Percentiles rank a stretch among this genome's conserved stretches.
These are phyloP conservation scores for Rutstroemia sp. DNA, from an alignment of 2,329 filamentous ascomycete species.

Conservation along the genomic window DNA sequence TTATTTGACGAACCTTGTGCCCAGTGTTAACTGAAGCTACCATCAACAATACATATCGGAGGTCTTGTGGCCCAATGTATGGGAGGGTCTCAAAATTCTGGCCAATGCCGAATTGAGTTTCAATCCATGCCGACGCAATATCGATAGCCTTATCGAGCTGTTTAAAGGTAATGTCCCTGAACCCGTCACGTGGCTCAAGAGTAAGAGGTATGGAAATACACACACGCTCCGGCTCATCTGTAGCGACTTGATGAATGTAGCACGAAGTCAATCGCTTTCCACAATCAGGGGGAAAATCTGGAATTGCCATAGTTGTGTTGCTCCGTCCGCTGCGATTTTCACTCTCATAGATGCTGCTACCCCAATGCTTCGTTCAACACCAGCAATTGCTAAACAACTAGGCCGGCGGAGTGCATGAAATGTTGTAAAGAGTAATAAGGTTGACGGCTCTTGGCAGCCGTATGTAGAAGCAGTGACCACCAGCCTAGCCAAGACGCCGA, in stretches of 20 bases:
- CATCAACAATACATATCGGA: neutral
- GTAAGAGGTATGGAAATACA: constrained; percentile 3
- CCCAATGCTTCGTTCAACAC: no score
- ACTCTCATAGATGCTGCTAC: no score
- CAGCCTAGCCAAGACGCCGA: no score
- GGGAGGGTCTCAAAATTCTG: constrained; percentile 33
- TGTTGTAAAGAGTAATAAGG: no score
- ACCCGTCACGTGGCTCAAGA: constrained; percentile 4
- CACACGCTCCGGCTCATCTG: neutral
- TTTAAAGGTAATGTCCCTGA: constrained; percentile 9
- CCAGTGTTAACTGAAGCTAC: constrained; percentile 6
- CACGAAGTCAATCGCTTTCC: neutral
- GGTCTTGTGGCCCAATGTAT: constrained; percentile 32
- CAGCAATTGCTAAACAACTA: no score
- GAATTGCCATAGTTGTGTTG: no score
- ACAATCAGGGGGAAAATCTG: neutral
- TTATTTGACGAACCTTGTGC: neutral
- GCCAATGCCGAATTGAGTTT: constrained; percentile 1
- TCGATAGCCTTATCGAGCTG: constrained; percentile 19
- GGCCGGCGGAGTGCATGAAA: no score
- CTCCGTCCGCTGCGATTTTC: no score
- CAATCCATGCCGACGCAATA: constrained; percentile 12
- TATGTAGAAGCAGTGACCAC: no score
- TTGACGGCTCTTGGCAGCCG: no score
- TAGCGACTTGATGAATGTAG: constrained; percentile 2